A percentile compares a stretch with the other conserved stretches of the same genome.
Conservation (phyloP, 331 rosid species). For the Stylosanthes scabra region DNA sequence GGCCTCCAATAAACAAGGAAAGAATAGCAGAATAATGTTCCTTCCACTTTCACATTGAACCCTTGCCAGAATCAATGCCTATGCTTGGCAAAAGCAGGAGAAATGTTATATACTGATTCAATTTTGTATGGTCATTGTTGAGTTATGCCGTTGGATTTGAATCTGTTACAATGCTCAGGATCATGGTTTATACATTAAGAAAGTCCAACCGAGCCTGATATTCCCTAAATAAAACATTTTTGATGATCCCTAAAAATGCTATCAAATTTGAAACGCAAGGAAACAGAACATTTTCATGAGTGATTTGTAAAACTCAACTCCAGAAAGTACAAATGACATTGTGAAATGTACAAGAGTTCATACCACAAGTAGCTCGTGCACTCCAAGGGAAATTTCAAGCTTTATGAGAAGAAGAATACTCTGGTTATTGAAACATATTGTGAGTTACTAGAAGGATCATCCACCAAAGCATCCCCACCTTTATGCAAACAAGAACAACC, state of each 20-base stretch:
- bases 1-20: no score
- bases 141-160: no score
- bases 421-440: conserved; percentile 43
- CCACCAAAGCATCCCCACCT: conserved; percentile 59
- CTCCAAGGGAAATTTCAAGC: no score
- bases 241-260: not conserved
- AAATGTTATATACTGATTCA: not conserved
- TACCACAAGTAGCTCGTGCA: conserved; percentile 86
- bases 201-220: conserved; percentile 4
- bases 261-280: conserved; percentile 15
- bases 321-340: not conserved
- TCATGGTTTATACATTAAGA: not conserved
- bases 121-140: no score
- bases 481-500: conserved; percentile 31
- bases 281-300: conserved; percentile 3
- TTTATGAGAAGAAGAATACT: no score
- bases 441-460: conserved; percentile 35
- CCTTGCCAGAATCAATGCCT: conserved; percentile 4
- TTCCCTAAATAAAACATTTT: not conserved
- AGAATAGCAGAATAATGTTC: no score
- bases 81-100: no score
- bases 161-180: not conserved
- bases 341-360: conserved; percentile 26
- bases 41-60: no score
- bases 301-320: conserved; percentile 3